Percentiles rank a stretch among this genome's conserved stretches.
Evolutionary conservation across 768 basidiomycete species (phyloP).

Genomic region (Imleria badia): DNA sequence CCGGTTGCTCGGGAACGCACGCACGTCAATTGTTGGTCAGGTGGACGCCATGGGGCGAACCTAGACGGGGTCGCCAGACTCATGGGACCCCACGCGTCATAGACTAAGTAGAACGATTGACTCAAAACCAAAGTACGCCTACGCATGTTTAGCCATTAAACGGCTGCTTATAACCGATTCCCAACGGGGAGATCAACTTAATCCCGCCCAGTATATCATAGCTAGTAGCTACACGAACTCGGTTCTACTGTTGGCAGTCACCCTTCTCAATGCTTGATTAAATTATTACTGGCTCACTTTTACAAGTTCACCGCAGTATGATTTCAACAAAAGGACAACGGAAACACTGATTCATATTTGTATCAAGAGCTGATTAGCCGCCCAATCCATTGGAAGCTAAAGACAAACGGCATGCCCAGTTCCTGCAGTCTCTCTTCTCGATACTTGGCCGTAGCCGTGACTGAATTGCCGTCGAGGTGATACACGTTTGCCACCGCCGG

Average conservation of each 20-base stretch:
- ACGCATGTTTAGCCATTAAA: neutral
- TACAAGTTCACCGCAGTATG: neutral
- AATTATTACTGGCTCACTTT: neutral
- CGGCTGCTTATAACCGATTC: neutral
- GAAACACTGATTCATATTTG: conserved; percentile 16
- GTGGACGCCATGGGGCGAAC: neutral
- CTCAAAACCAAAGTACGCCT: neutral
- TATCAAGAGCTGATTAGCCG: conserved; percentile 75
- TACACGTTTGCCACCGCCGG: conserved; percentile 27
- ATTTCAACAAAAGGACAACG: neutral
- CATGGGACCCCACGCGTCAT: neutral
- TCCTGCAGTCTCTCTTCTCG: conserved; percentile 54
- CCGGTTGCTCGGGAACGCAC: conserved; percentile 11
- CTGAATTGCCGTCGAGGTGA: conserved; percentile 26
- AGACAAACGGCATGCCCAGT: conserved; percentile 74
- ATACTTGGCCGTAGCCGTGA: conserved; percentile 22
- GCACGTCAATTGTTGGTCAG: neutral
- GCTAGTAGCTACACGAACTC: neutral
- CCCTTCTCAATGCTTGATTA: neutral
- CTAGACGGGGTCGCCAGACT: neutral
- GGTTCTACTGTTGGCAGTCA: neutral
- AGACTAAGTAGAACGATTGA: neutral
- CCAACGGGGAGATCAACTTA: conserved; percentile 6
- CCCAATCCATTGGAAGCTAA: conserved; percentile 41
- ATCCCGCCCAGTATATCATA: neutral